Conservation (phyloP, 139 green algal species). For the Mychonastes homosphaera region DNA sequence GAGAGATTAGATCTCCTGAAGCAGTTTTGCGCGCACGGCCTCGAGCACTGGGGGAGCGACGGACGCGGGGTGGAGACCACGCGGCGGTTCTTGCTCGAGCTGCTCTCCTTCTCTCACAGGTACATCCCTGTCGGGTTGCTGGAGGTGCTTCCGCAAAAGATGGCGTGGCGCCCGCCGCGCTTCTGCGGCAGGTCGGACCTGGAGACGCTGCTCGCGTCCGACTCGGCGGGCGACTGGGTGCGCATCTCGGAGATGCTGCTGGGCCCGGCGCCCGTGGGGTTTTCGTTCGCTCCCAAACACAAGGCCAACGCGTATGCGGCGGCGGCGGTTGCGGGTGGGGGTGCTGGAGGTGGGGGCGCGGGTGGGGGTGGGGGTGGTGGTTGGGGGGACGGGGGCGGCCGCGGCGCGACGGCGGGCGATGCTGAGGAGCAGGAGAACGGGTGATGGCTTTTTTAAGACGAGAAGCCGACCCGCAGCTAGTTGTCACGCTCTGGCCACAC, state of each 20-base stretch:
- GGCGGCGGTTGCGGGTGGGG: no score
- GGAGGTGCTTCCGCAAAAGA: slow-evolving; percentile 63
- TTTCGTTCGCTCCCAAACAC: slow-evolving; percentile 85
- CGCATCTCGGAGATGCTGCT: slow-evolving; percentile 86
- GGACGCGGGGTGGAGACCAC: slow-evolving; percentile 82
- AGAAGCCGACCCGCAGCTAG: no score
- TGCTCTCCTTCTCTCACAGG: slow-evolving; percentile 81
- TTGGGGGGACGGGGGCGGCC: no score
- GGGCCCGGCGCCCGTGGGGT: slow-evolving; percentile 54
- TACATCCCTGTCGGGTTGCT: slow-evolving; percentile 93
- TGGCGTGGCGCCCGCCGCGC: slow-evolving; percentile 63
- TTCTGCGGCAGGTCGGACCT: slow-evolving; percentile 65
- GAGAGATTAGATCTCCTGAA: slow-evolving; percentile 87
- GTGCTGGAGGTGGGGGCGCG: no score
- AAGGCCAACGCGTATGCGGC: slow-evolving; percentile 49
- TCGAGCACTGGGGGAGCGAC: slow-evolving; percentile 95
- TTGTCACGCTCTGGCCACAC: no score
- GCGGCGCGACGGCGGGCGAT: no score
- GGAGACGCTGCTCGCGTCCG: slow-evolving; percentile 71
- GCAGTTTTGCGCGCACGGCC: slow-evolving; percentile 53
- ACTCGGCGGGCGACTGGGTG: slow-evolving; percentile 56
- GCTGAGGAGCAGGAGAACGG: no score
- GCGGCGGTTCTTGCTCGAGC: slow-evolving; percentile 90
- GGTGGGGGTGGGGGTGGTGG: no score
- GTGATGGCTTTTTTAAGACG: no score